Conservation (phyloP, 2,329 filamentous ascomycete species). For the Aspergillus felis region DNA sequence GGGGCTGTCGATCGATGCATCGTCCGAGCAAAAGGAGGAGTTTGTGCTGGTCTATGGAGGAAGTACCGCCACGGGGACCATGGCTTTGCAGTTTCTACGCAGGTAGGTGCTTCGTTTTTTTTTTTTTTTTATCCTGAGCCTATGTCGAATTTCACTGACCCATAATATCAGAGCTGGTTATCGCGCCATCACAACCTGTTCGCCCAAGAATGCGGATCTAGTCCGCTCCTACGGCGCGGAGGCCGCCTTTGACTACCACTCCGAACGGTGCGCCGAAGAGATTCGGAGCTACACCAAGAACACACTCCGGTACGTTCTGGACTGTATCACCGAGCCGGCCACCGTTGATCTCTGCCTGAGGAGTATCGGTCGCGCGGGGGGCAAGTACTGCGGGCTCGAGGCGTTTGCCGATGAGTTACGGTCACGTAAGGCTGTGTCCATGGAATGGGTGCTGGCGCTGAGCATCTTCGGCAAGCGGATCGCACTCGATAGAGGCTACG, state of each 20-base stretch:
- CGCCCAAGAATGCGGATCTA: constrained; percentile 29
- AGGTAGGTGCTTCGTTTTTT: no score
- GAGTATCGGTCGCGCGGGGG: neutral
- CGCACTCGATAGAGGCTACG: neutral
- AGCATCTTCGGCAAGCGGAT: neutral
- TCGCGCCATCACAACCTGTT: no score
- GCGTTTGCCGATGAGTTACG: neutral
- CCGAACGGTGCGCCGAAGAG: constrained; percentile 25
- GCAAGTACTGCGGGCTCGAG: neutral
- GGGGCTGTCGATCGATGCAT: no score
- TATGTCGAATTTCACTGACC: no score
- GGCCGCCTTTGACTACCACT: constrained; percentile 35
- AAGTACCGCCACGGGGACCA: no score
- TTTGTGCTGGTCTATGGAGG: no score
- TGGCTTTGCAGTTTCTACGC: no score
- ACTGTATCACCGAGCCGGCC: constrained; percentile 51
- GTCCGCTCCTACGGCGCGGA: constrained; percentile 34
- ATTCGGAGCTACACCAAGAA: constrained; percentile 35
- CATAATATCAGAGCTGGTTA: no score
- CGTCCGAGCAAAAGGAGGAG: no score
- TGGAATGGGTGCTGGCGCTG: neutral
- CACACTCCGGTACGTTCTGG: constrained; percentile 44
- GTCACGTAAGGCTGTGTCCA: neutral
- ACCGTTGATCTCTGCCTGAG: constrained; percentile 41
- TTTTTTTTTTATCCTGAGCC: no score